A percentile compares a stretch with the other conserved stretches of the same genome.
Evolutionary conservation across 805 yeast species (phyloP).

Genomic region (Nakazawaea ishiwadae): DNA sequence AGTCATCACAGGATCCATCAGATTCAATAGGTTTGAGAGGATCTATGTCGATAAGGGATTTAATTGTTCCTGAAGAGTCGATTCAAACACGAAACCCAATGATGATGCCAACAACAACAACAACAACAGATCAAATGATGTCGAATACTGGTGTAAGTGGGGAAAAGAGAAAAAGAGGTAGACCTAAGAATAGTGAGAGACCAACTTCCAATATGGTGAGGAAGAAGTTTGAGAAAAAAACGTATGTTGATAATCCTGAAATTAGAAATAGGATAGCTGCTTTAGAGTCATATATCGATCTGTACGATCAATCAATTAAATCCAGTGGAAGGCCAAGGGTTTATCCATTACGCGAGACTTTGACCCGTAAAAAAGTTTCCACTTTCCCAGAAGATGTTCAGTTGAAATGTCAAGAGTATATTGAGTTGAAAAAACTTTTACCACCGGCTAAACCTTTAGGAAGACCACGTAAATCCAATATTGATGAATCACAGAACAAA

Average conservation of each 20-base stretch:
- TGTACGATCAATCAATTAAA: conserved; percentile 13
- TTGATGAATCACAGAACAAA: conserved; percentile 26
- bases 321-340: conserved; percentile 13
- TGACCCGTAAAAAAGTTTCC: conserved; percentile 9
- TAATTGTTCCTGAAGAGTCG: neutral
- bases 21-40: neutral
- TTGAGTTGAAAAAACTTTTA: conserved; percentile 14
- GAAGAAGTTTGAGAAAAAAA: conserved; percentile 2
- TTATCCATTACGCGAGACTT: conserved; percentile 18
- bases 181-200: neutral
- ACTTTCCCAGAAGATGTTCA: conserved; percentile 4
- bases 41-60: conserved; percentile 1
- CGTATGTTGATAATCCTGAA: conserved; percentile 21
- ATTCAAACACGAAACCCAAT: no score
- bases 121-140: no score
- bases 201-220: neutral
- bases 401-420: conserved; percentile 7
- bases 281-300: conserved; percentile 4
- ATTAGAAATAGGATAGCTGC: conserved; percentile 1
- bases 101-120: neutral
- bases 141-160: neutral
- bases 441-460: conserved; percentile 25
- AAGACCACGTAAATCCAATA: conserved; percentile 22
- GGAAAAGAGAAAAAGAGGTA: conserved; percentile 3
- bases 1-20: no score